Evolutionary conservation across 441 rosid genomes (phyloP).

Genomic region (Manihot esculenta): DNA sequence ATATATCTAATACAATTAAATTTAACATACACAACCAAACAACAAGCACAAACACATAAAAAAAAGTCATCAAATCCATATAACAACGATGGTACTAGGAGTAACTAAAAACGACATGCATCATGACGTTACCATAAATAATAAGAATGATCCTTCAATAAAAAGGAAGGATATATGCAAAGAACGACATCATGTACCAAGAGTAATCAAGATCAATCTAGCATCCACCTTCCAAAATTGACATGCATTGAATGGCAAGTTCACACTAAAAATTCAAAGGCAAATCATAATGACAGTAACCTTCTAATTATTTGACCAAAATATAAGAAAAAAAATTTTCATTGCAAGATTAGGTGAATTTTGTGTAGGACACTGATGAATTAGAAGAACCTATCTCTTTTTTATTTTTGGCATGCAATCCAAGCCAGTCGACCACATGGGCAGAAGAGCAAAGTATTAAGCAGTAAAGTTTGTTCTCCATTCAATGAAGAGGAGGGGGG

Average conservation of each 20-base stretch:
- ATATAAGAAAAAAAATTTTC: not conserved
- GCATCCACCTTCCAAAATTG: not conserved
- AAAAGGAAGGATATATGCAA: not conserved
- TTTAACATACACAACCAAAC: too few species aligned
- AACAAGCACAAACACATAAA: too few species aligned
- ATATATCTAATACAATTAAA: too few species aligned
- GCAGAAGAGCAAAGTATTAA: conserved; percentile 1
- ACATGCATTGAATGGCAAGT: not conserved
- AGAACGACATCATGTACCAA: not conserved
- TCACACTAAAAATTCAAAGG: not conserved
- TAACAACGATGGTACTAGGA: not conserved
- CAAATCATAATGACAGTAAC: not conserved
- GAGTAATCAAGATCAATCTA: not conserved
- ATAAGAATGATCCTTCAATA: not conserved
- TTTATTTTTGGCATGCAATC: not conserved
- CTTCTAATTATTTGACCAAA: not conserved
- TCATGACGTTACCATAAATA: not conserved
- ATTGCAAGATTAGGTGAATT: not conserved
- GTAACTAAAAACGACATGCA: not conserved
- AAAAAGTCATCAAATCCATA: not conserved
- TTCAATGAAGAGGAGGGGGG: not conserved
- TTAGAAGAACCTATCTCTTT: not conserved
- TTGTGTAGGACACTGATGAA: not conserved
- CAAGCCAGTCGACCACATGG: not conserved
- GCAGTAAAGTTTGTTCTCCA: not conserved